These are phyloP conservation scores for Phanerochaete sordida DNA, from an alignment of 768 basidiomycete species.

Conservation along the genomic window DNA sequence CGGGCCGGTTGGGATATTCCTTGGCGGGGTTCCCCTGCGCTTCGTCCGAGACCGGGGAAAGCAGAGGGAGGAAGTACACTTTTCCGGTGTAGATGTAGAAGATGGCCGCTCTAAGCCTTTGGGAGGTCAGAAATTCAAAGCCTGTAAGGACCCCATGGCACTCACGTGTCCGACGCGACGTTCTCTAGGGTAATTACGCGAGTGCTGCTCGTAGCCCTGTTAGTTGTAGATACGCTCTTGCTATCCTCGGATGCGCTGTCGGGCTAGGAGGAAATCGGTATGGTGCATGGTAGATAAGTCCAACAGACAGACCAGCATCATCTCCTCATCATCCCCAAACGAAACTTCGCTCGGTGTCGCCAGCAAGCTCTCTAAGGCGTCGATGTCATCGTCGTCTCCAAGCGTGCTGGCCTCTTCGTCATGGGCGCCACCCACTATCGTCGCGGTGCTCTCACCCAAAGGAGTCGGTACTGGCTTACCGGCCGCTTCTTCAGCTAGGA, in stretches of 20 bases:
- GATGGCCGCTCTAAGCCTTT: slow-evolving; percentile 6
- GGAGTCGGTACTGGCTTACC: too few species aligned
- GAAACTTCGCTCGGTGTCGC: too few species aligned
- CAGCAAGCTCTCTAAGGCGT: too few species aligned
- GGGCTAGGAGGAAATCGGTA: too few species aligned
- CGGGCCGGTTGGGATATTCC: background rate
- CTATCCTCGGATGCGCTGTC: too few species aligned
- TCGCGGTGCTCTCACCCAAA: background rate
- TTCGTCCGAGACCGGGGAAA: background rate
- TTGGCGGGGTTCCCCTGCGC: background rate
- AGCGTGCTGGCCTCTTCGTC: slow-evolving; percentile 7
- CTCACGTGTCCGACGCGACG: background rate
- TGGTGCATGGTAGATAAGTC: too few species aligned
- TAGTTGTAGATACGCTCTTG: too few species aligned
- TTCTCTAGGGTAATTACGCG: background rate
- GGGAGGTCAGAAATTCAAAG: background rate
- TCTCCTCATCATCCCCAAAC: too few species aligned
- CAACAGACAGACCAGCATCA: too few species aligned
- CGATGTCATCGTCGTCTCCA: background rate
- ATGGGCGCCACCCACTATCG: background rate
- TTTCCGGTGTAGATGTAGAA: slow-evolving; percentile 7
- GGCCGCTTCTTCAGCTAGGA: too few species aligned
- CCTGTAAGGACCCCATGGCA: background rate
- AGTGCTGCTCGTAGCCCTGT: background rate
- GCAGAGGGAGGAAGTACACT: slow-evolving; percentile 2